Base-by-base conservation (phyloP, 2,329 filamentous ascomycete genomes). In the Nectriaceae sp. region DNA sequence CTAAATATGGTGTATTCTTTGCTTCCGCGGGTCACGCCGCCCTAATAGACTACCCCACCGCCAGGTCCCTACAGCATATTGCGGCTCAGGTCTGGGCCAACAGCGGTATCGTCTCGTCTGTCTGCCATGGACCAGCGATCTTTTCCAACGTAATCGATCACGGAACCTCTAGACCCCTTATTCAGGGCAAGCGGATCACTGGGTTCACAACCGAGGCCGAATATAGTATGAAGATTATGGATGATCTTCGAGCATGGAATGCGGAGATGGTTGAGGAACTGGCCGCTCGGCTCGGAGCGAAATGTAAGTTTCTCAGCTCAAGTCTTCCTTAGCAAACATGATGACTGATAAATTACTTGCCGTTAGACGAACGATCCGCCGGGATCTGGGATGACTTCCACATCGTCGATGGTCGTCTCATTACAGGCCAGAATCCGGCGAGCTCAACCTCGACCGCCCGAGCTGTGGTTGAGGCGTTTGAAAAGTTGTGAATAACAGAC, bases 21-120 rank as follows among this genome's bases (percentile, higher is more conserved):
- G 56, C 56, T 10, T 59, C 46, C 5, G 72, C 71, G 1, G 72
- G 73, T 15, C 74, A 77, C 47, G 75, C 75, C 1, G 65, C 73
- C 2, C 53, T 77, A 40, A 70, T 76, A 43, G 74, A 77, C 55
- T 77, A 76, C 53, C 73, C 75, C 4, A 65, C 63, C 22, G 72
- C 75, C 4, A 66, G 52, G 18, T 58, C 50, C 2, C 61, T 77
- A 42, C 72, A 77, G 50, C 60, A 59, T 8, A 69, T 77, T 44
- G 74, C 72, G 2, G 54, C 64, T 16, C 54, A 67, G 24, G 65
- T 77, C 15, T 76, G 65, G 57, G 59, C 62, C 1, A 65, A 68
- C 36, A 70, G 71, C 4, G 71, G 71, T 20, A 59, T 77, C 36
- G 63, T 77, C 21, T 64, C 70, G 6, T 67, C 72, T 11, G 75